phyloP scores from a whole-genome alignment of 345 rosid species.

The Kernera saxatilis region DNA sequence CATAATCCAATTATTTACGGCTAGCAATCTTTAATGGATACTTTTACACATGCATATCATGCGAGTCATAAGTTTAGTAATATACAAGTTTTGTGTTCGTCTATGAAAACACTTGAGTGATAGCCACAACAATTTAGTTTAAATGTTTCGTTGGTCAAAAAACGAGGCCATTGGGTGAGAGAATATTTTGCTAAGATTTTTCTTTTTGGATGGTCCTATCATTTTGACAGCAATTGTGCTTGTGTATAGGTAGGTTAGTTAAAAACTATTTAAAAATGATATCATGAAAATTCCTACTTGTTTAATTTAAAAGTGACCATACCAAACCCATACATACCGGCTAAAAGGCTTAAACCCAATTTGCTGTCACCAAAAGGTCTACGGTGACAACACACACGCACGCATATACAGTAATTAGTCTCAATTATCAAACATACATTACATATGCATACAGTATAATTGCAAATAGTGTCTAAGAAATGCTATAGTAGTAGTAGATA shows the following conservation, averaged over 20 bases:
- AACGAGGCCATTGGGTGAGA: neutral
- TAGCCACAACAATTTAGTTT: neutral
- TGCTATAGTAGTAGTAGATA: no score
- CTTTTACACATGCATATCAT: no score
- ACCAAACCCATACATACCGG: constrained; percentile 13
- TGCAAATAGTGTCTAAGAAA: no score
- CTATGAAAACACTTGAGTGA: neutral
- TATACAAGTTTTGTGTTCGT: neutral
- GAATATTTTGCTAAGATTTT: neutral
- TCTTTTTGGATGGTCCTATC: neutral
- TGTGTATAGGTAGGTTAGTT: neutral
- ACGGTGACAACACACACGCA: neutral
- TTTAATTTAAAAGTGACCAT: constrained; percentile 4
- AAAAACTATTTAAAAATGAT: neutral
- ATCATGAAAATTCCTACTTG: neutral
- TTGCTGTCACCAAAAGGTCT: neutral
- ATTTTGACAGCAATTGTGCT: neutral
- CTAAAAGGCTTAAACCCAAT: constrained; percentile 4
- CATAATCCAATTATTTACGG: neutral
- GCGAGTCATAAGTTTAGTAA: neutral
- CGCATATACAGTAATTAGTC: neutral
- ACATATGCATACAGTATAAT: no score
- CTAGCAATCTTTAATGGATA: no score
- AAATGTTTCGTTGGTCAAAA: constrained; percentile 1
- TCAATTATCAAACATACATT: no score